Base-by-base conservation (phyloP, 1,284 basidiomycete species). In the Ustilago loliicola region DNA sequence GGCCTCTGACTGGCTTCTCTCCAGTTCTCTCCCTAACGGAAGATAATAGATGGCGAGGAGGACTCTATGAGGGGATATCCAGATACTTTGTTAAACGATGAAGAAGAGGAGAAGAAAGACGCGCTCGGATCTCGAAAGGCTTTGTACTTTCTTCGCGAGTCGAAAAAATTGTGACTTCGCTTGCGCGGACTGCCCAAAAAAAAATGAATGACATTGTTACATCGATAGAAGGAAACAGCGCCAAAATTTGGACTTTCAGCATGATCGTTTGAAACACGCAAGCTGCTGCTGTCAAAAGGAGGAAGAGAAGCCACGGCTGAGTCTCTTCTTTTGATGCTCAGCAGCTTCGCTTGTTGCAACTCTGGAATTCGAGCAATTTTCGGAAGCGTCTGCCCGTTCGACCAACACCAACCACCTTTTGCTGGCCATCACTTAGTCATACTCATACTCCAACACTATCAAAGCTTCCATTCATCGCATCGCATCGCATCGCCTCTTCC, bases 1-100 rank as follows among this genome's bases (percentile, higher is more conserved):
- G 71, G 50, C 50, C 17, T 17, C 40, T 7, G n/a, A 52, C 65
- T 52, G 65, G 69, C 74, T 72, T 72, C 69, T 68, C 74, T 68
- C 74, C 74, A 77, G 74, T 77, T 77, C 74, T 77, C 74, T 69
- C 30, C 69, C 69, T 66, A 65, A 68, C 57, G 66, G 62, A 48
- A 72, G 74, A 77, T 77, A 32, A 56, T 64, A 59, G 63, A 77
- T 77, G 74, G 74, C 74, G 74, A 77, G 74, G 47, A 77, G 74
- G 74, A 72, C 74, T 72, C 74, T 77, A 72, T 77, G 74, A 77
- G 68, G 66, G 74, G 74, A 77, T 69, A 68, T 66, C 74, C 74
- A 65, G 58, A 65, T 77, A 72, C 69, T 72, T 72, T 77, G 74
- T 77, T 77, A 77, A 77, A 77, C 74, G 74, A 77, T 72, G 69